phyloP scores from a whole-genome alignment of 169 alveolate genomes.

The Condylostoma magnum region DNA sequence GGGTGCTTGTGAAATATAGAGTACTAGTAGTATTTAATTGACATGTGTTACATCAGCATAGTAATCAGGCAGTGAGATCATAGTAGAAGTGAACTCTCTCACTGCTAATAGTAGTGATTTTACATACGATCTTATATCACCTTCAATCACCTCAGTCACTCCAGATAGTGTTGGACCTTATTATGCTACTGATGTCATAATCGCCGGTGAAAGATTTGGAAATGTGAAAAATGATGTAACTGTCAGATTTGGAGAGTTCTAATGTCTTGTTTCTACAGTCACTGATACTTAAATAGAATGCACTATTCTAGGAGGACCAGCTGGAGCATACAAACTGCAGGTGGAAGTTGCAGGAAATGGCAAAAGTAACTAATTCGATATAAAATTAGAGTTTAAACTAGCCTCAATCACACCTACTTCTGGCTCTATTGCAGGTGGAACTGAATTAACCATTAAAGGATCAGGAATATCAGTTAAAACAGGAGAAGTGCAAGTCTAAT shows the following conservation, averaged over 20 bases:
- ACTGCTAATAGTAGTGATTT: too few relatives aligned
- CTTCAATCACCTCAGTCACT: neutral
- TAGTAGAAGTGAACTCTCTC: too few relatives aligned
- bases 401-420: neutral
- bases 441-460: conserved; percentile 13
- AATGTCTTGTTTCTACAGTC: neutral
- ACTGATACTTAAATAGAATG: neutral
- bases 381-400: neutral
- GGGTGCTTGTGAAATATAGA: neutral
- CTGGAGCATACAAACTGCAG: neutral
- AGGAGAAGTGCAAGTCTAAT: too few relatives aligned
- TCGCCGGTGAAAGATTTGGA: neutral
- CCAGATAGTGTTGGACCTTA: conserved; percentile 6
- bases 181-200: neutral
- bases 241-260: conserved; percentile 8
- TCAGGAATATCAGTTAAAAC: neutral
- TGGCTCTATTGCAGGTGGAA: conserved; percentile 23
- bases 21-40: neutral
- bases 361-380: too few relatives aligned
- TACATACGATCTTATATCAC: too few relatives aligned
- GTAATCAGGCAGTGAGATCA: neutral
- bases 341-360: neutral
- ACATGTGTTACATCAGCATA: neutral
- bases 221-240: neutral
- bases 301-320: conserved; percentile 24